A percentile compares a stretch with the other conserved stretches of the same genome.
Evolutionary conservation across 257 asterid genomes (phyloP).

Genomic region (Anisodus acutangulus): DNA sequence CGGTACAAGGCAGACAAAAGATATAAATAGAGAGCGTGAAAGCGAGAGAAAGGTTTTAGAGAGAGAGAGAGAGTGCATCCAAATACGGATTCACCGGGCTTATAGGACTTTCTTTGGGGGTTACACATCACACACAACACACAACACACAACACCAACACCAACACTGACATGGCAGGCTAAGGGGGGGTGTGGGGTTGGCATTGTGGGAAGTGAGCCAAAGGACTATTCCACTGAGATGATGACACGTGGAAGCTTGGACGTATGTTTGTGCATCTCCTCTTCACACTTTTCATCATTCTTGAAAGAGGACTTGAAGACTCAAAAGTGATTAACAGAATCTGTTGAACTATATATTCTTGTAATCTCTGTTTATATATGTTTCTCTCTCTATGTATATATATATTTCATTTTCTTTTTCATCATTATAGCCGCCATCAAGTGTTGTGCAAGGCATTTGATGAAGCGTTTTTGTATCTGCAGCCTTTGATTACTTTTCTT

Average conservation of each 20-base stretch:
- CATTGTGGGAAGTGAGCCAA: conserved; percentile 59
- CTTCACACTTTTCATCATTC: conserved; percentile 36
- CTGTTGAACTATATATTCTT: conserved; percentile 11
- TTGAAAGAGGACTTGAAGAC: conserved; percentile 10
- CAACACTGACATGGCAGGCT: conserved; percentile 39
- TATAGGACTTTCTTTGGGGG: conserved; percentile 53
- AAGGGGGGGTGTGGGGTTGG: conserved; percentile 29
- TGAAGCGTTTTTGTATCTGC: not conserved
- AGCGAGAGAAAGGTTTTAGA: conserved; percentile 34
- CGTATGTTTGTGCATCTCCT: conserved; percentile 48
- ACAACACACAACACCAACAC: conserved; percentile 25
- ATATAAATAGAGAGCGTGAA: conserved; percentile 38
- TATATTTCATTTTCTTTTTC: not conserved
- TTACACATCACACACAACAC: conserved; percentile 28
- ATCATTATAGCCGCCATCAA: conserved; percentile 31
- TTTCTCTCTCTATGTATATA: not conserved
- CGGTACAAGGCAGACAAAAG: conserved; percentile 34
- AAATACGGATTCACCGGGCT: conserved; percentile 72
- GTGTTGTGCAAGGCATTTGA: not conserved
- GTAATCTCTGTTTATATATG: conserved; percentile 17
- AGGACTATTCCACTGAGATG: conserved; percentile 48
- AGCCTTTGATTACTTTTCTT: not conserved
- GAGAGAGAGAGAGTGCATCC: conserved; percentile 38
- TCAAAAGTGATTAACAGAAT: not conserved
- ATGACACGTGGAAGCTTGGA: conserved; percentile 68